Base-by-base conservation (phyloP, 2,329 filamentous ascomycete genomes). In the Aspergillus transmontanensis region DNA sequence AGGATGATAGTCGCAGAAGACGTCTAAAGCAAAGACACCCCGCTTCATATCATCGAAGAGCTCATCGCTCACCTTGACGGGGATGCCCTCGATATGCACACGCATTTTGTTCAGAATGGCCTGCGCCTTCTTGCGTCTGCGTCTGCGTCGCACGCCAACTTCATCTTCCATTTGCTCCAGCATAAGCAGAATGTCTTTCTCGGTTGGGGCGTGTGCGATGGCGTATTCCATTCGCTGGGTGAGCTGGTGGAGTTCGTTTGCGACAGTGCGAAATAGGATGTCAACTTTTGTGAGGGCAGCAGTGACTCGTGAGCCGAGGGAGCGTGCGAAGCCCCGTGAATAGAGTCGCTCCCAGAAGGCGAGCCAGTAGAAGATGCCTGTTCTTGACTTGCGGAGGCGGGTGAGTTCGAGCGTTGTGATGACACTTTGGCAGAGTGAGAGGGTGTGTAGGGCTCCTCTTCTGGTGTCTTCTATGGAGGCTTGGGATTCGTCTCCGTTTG, bases 1-100 rank as follows among this genome's bases (percentile, higher is more conserved):
- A 2, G 72, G 73, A 59, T 76, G 72, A 53, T 76, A 76, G 32
- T 76, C 70, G 50, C 74, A 71, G 9, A 60, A 66, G 12, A 67
- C 62, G 45, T 76, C 72, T 30, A 76, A 61, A 6, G 68, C 71
- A 56, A 76, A 76, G 9, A 76, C 63, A 1, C 71, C 72, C 21
- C 73, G 71, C 64, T 75, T 76, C 64, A 76, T 60, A 41, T 74
- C 72, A 51, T 71, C 69, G 26, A 72, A 74, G 21, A 74, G 64
- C 10, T 69, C 66, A 50, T 76, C 66, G 16, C 61, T 63, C 12
- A 76, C 71, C 23, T 69, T 68, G 10, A 76, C 66, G 10, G 73
- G 74, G 28, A 76, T 75, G 0, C 56, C 50, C 60, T 75, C 73
- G 36, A 76, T 67, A 26, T 60, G 63, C 36, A 51, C 48, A 5